Base-by-base conservation (phyloP, 2,329 filamentous ascomycete genomes). In the Cytospora piceicola region DNA sequence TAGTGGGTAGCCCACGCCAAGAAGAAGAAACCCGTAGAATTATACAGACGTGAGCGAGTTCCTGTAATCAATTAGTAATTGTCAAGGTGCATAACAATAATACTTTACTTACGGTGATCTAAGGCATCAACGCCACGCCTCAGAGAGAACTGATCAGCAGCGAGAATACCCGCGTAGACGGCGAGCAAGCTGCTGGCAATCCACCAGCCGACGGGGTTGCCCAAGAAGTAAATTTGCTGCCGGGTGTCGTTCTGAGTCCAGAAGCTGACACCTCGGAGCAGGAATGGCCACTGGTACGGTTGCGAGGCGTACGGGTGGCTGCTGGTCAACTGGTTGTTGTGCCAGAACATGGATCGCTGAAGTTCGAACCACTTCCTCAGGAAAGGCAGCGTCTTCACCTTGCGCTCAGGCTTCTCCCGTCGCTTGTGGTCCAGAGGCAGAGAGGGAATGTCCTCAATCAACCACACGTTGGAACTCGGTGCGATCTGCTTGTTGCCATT, bases 11-110 rank as follows among this genome's bases (percentile, higher is more conserved):
- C 93, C 95, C 95, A 99, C 64, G 93, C 93, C 65, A 99, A 87
- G 88, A 97, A 98, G 83, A 99, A 96, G 86, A 99, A 99, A 29
- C 95, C 95, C 0, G 95, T 98, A 63, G 93, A 97, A 84, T 98
- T 98, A 81, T 99, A 99, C 58, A 99, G 85, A 69, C 94, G 93
- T 29, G 92, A 94, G 70, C 95, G 94, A 34, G 95, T 93, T 70
- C 93, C 93, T 90, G 8, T 68, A 53, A 56, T 64, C 62, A 56
- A 74, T 82, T 74, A 81, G 75, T 63, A 67, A 46, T 11, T 49
- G 46, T 24, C 46, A 9, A 49, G 46, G 11, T 24, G 15, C 56
- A 20, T 1, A 58, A 6, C 52, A 20, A 32, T 17, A 32, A 46
- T 42, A 52, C 34, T 15, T 34, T 53, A 90, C 93, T 89, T 85